phyloP scores from a whole-genome alignment of 176 grass and related monocot species.

The Oropetium thomaeum region DNA sequence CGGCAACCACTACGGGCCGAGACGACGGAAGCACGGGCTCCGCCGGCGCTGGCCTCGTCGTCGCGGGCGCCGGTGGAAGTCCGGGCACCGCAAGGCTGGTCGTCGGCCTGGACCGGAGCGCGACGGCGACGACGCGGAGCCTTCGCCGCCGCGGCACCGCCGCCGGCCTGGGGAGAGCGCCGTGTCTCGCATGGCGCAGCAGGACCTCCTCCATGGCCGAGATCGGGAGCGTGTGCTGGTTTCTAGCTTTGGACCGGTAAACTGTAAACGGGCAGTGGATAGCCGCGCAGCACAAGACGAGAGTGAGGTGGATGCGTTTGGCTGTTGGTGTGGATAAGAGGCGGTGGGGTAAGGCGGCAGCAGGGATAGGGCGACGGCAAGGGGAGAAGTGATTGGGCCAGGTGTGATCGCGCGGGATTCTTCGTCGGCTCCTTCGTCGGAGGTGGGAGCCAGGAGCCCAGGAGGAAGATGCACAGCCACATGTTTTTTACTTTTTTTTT shows the following conservation, averaged over 20 bases:
- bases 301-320: conserved; percentile 3
- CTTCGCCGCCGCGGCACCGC: conserved; percentile 21
- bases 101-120: conserved; percentile 38
- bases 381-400: conserved; percentile 41
- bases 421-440: conserved; percentile 27
- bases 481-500: not conserved
- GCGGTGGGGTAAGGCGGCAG: conserved; percentile 8
- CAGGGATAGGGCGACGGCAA: conserved; percentile 3
- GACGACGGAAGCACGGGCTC: conserved; percentile 38
- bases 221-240: not conserved
- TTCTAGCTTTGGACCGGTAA: not conserved
- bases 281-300: not conserved
- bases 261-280: not conserved
- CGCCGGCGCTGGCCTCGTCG: no score
- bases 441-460: not conserved
- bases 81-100: conserved; percentile 38
- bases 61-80: conserved; percentile 1
- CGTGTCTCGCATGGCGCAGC: conserved; percentile 45
- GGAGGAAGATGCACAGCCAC: not conserved
- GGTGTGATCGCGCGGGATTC: conserved; percentile 38
- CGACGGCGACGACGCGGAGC: conserved; percentile 31
- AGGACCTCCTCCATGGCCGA: conserved; percentile 60
- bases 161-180: conserved; percentile 3
- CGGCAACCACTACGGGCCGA: conserved; percentile 35
- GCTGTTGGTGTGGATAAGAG: conserved; percentile 43